These are phyloP conservation scores for Hemileia vastatrix DNA, from an alignment of 1,284 basidiomycete genomes.

Conservation along the genomic window DNA sequence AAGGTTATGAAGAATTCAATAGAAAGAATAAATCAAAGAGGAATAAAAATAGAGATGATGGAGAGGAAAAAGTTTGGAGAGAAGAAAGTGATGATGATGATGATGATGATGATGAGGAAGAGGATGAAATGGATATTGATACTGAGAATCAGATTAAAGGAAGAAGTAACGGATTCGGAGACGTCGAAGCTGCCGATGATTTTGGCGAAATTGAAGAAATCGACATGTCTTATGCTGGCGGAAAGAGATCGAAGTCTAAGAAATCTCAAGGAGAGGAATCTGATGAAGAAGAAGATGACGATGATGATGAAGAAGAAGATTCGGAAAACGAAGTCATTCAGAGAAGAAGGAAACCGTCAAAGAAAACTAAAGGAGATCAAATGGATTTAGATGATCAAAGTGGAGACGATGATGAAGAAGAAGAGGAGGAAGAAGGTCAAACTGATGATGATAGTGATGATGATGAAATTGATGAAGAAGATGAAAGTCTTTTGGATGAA, in stretches of 20 bases:
- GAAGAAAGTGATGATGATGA: slow-evolving; percentile 28
- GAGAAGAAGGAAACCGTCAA: background rate
- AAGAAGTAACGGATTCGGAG: slow-evolving; percentile 18
- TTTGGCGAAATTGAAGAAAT: background rate
- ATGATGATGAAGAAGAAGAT: background rate
- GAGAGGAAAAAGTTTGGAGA: slow-evolving; percentile 5
- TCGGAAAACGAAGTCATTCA: background rate
- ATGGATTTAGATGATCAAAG: background rate
- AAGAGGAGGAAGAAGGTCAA: background rate
- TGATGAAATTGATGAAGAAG: background rate
- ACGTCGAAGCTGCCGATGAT: background rate
- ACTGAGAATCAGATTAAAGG: slow-evolving; percentile 6
- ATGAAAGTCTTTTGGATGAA: background rate
- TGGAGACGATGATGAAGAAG: too few relatives aligned
- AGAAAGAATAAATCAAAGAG: too few relatives aligned
- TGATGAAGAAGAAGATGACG: too few relatives aligned
- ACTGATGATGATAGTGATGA: background rate
- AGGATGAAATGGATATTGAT: slow-evolving; percentile 10
- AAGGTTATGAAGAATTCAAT: background rate
- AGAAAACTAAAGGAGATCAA: background rate
- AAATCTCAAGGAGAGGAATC: background rate
- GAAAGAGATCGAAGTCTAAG: background rate
- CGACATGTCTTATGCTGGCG: background rate
- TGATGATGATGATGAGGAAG: too few relatives aligned
- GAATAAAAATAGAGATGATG: background rate